Evolutionary conservation across 139 green algal species (phyloP).

Genomic region (Volvox africanus): DNA sequence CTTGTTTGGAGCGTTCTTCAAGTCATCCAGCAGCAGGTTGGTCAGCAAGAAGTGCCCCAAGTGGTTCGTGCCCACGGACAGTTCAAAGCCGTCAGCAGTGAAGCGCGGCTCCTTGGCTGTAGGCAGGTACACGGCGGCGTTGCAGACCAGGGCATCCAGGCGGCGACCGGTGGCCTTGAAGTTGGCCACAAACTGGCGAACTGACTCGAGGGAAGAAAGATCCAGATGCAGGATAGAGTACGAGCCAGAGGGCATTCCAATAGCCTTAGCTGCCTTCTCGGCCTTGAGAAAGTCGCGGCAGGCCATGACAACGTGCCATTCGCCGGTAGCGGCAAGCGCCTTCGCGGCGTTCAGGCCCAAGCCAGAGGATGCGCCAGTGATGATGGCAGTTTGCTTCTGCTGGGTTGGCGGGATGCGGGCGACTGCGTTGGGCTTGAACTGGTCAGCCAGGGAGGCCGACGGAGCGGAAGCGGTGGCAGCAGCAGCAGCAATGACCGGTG

Average conservation of each 20-base stretch:
- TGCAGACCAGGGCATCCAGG: constrained; percentile 91
- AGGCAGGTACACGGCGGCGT: constrained; percentile 94
- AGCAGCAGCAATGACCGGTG: not conserved
- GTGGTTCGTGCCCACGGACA: constrained; percentile 90
- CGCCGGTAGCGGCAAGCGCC: constrained; percentile 73
- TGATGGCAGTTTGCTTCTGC: constrained; percentile 68
- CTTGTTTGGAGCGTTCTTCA: constrained; percentile 78
- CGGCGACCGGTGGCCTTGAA: constrained; percentile 76
- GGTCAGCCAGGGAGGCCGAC: not conserved
- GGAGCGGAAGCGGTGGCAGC: constrained; percentile 4
- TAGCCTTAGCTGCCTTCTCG: constrained; percentile 61
- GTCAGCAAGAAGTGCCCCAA: constrained; percentile 94
- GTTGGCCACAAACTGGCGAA: constrained; percentile 86
- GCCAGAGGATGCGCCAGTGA: constrained; percentile 93
- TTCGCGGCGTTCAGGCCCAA: constrained; percentile 90
- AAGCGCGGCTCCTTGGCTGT: constrained; percentile 89
- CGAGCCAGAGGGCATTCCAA: constrained; percentile 75
- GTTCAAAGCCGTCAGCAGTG: constrained; percentile 92
- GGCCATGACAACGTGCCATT: constrained; percentile 94
- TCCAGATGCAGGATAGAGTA: constrained; percentile 90
- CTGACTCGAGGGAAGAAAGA: constrained; percentile 83
- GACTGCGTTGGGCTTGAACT: constrained; percentile 15
- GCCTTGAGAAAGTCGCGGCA: constrained; percentile 84
- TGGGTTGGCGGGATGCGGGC: constrained; percentile 18
- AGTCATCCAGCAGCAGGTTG: constrained; percentile 88